These are phyloP conservation scores for Amesomyces nigricolor DNA, from an alignment of 2,329 filamentous ascomycete species.

Conservation along the genomic window DNA sequence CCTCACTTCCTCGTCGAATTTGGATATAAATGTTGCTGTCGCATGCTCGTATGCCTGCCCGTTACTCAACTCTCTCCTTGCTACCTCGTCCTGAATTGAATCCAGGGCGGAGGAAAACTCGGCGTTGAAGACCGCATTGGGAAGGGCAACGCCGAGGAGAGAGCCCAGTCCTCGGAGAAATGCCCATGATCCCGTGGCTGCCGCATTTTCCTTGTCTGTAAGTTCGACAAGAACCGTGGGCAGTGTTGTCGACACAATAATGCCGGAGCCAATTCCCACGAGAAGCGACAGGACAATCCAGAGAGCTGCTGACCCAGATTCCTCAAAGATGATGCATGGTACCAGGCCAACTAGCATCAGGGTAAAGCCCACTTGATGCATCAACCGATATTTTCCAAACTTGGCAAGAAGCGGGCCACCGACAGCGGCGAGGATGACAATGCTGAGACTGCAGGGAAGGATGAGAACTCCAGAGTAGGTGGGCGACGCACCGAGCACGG, in stretches of 20 bases:
- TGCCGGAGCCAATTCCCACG: constrained; percentile 36
- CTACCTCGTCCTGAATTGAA: not conserved
- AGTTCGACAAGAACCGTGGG: constrained; percentile 36
- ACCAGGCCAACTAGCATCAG: constrained; percentile 34
- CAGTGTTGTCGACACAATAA: constrained; percentile 37
- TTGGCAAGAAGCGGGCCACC: constrained; percentile 29
- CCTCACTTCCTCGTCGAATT: not conserved
- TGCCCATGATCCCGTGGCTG: constrained; percentile 34
- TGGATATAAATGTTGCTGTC: constrained; percentile 16
- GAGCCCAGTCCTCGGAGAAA: constrained; percentile 40
- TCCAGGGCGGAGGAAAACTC: constrained; percentile 11
- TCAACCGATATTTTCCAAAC: constrained; percentile 42
- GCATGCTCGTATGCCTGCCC: constrained; percentile 25
- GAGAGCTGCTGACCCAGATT: constrained; percentile 26
- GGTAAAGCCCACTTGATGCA: constrained; percentile 28
- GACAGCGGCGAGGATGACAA: constrained; percentile 23
- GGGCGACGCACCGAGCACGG: constrained; percentile 32
- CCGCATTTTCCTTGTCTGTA: constrained; percentile 31
- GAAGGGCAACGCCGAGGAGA: constrained; percentile 38
- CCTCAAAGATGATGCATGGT: constrained; percentile 33
- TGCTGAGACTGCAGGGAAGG: constrained; percentile 27
- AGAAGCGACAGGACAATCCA: constrained; percentile 38
- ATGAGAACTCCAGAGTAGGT: constrained; percentile 29
- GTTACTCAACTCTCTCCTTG: constrained; percentile 8
- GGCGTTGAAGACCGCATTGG: constrained; percentile 34